A percentile compares a stretch with the other conserved stretches of the same genome.
Conservation (phyloP, 768 basidiomycete genomes). For the Trametes maxima region DNA sequence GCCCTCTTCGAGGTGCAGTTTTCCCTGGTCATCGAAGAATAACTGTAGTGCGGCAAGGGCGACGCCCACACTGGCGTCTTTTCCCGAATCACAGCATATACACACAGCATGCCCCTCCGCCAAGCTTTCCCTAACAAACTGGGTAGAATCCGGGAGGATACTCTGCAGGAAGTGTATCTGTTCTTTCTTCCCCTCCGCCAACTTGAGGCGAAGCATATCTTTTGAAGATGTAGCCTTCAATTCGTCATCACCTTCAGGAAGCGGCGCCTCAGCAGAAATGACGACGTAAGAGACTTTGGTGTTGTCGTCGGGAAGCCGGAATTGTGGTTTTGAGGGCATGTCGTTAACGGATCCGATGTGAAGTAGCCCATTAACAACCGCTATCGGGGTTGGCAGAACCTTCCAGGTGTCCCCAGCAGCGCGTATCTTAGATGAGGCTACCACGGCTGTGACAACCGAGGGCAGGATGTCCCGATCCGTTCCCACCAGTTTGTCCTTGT, state of each 20-base stretch:
- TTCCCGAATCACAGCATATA: constrained; percentile 58
- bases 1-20: constrained; percentile 6
- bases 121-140: constrained; percentile 49
- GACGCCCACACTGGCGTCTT: constrained; percentile 66
- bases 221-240: background rate
- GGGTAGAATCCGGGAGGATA: constrained; percentile 50
- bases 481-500: constrained; percentile 51
- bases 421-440: constrained; percentile 7
- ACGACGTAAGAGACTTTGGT: constrained; percentile 34
- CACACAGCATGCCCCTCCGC: constrained; percentile 41
- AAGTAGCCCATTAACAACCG: constrained; percentile 44
- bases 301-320: background rate
- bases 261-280: constrained; percentile 21
- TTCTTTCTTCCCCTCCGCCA: constrained; percentile 30
- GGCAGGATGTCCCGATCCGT: constrained; percentile 53
- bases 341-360: constrained; percentile 41
- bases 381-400: constrained; percentile 34
- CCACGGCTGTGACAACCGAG: constrained; percentile 39
- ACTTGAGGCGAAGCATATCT: constrained; percentile 20
- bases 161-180: constrained; percentile 38
- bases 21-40: constrained; percentile 60
- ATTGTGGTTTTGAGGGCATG: constrained; percentile 26
- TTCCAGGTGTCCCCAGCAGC: constrained; percentile 16
- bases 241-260: background rate
- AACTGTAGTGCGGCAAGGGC: constrained; percentile 57